A percentile compares a stretch with the other conserved stretches of the same genome.
phyloP scores from a whole-genome alignment of 768 basidiomycete genomes.

The Filobasidium floriforme region DNA sequence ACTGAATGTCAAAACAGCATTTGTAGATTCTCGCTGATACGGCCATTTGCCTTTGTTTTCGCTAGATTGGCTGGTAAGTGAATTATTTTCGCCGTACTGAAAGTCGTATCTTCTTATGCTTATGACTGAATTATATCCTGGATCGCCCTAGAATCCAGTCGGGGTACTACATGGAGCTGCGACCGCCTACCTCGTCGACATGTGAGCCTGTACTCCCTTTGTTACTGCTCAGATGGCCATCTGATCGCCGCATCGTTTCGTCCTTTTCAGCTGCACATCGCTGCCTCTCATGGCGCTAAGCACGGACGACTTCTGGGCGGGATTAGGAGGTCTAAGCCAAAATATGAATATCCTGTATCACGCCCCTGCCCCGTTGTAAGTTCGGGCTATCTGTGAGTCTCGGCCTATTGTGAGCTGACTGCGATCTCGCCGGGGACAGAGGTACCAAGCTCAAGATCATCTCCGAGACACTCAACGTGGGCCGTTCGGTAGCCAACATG shows the following conservation, averaged over 20 bases:
- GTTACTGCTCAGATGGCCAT: background rate
- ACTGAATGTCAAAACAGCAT: background rate
- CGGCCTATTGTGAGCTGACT: background rate
- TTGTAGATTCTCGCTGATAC: background rate
- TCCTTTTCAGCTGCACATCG: conserved; percentile 21
- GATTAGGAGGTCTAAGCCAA: conserved; percentile 18
- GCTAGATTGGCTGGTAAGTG: background rate
- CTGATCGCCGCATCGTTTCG: background rate
- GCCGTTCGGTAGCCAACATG: conserved; percentile 24
- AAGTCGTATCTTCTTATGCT: too few relatives aligned
- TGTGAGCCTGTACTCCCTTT: conserved; percentile 3
- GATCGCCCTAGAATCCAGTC: conserved; percentile 22
- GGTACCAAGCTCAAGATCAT: conserved; percentile 21
- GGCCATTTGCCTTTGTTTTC: background rate
- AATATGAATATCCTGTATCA: conserved; percentile 19
- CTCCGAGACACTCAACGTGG: conserved; percentile 21
- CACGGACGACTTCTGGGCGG: conserved; percentile 20
- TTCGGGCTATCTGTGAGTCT: background rate
- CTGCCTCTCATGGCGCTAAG: conserved; percentile 19
- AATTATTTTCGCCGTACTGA: too few relatives aligned
- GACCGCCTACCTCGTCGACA: conserved; percentile 22
- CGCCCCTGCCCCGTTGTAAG: conserved; percentile 22
- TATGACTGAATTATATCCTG: too few relatives aligned
- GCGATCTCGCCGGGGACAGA: background rate
- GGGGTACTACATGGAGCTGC: conserved; percentile 24